Evolutionary conservation across 2,329 filamentous ascomycete species (phyloP), one percentile per base, ranked within the genome.

Genomic region (Zasmidium angulare): DNA sequence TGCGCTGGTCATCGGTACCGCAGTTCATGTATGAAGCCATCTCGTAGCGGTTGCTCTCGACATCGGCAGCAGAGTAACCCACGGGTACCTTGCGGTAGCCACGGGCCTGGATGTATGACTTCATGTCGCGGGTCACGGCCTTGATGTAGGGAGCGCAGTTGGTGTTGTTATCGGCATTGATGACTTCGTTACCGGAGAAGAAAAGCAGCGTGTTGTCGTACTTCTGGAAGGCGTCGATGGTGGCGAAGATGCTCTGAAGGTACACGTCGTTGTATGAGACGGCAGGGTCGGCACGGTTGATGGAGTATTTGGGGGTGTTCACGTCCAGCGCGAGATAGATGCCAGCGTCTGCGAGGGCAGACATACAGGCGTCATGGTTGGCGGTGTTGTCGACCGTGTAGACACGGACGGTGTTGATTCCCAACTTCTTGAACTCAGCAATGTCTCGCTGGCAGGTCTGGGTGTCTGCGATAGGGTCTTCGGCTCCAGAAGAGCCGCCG

Each of bases 21-120:
- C 93, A 97, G 84, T 96, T 96, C 87, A 97, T 91, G 83, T 96
- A 97, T 55, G 87, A 72, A 50, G 93, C 92, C 74, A 91, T 91
- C 79, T 96, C 86, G 78, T 89, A 86, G 69, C 92, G 90, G 82
- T 96, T 96, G 71, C 86, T 83, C 61, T 89, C 83, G 58, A 96
- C 89, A 78, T 96, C 92, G 61, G 92, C 93, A 60, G 89, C 89
- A 6, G 89, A 91, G 81, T 93, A 93, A 48, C 89, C 89, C 59
- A 92, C 88, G 21, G 89, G 89, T 65, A 93, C 89, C 61, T 77
- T 68, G 67, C 89, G 88, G 71, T 85, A 81, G 61, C 84, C 78
- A 71, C 89, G 85, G 71, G 86, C 87, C 76, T 86, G 84, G 77
- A 92, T 87, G 80, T 93, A 93, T 73, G 87, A 88, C 81, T 90